Percentiles rank a stretch among this genome's conserved stretches.
Evolutionary conservation across 2,329 filamentous ascomycete genomes (phyloP).

Genomic region (Microcera coccophila): DNA sequence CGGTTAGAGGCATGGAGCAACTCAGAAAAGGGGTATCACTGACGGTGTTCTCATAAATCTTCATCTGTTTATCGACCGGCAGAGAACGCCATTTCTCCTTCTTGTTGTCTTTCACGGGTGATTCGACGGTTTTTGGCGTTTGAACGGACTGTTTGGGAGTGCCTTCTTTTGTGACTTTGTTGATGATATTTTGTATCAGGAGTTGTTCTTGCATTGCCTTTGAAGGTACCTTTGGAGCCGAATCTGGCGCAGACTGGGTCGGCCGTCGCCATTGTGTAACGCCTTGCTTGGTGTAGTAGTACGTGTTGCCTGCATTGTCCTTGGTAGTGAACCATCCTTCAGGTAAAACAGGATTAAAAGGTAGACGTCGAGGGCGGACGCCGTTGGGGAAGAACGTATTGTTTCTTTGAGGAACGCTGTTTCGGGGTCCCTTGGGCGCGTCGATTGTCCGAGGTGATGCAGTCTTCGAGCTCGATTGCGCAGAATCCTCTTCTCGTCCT

Average conservation of each 20-base stretch:
- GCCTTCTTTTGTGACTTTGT: slow-evolving; percentile 71
- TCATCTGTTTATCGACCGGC: slow-evolving; percentile 83
- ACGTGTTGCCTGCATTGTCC: slow-evolving; percentile 66
- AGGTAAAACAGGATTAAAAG: slow-evolving; percentile 59
- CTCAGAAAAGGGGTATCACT: slow-evolving; percentile 33
- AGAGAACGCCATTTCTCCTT: slow-evolving; percentile 68
- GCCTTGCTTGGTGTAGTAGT: slow-evolving; percentile 81
- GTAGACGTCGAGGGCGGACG: slow-evolving; percentile 50
- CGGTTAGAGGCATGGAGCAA: slow-evolving; percentile 9
- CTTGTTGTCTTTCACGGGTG: slow-evolving; percentile 55
- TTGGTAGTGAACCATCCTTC: slow-evolving; percentile 81
- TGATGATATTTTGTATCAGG: slow-evolving; percentile 77
- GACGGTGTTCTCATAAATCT: slow-evolving; percentile 90
- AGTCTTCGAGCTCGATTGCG: slow-evolving; percentile 38
- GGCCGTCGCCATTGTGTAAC: slow-evolving; percentile 80
- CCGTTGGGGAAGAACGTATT: slow-evolving; percentile 47
- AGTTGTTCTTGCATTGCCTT: slow-evolving; percentile 62
- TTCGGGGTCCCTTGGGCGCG: slow-evolving; percentile 57
- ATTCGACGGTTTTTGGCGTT: slow-evolving; percentile 59
- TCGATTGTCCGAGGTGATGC: slow-evolving; percentile 45
- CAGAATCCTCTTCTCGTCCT: slow-evolving; percentile 39
- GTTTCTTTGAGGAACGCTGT: slow-evolving; percentile 54
- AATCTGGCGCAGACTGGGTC: slow-evolving; percentile 62
- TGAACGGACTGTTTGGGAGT: slow-evolving; percentile 51
- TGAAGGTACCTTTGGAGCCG: slow-evolving; percentile 60